Percentiles rank a stretch among this genome's conserved stretches.
phyloP scores from a whole-genome alignment of 1,284 basidiomycete species.

The Irpex rosettiformis region DNA sequence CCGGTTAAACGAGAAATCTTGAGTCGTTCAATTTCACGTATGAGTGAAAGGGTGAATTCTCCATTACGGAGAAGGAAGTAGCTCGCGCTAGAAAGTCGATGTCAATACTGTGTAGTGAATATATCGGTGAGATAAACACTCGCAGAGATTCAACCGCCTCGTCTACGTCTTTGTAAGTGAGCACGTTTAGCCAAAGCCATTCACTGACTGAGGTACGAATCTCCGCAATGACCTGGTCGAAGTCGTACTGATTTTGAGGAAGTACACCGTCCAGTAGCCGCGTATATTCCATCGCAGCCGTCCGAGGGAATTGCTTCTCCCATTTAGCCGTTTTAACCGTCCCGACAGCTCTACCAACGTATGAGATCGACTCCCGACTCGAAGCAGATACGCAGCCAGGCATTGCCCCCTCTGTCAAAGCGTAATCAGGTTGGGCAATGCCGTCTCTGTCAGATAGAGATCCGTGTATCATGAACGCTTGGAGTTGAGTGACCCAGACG shows the following conservation, averaged over 20 bases:
- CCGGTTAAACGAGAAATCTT: constrained; percentile 72
- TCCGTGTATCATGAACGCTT: constrained; percentile 77
- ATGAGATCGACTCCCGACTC: constrained; percentile 78
- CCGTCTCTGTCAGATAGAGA: constrained; percentile 56
- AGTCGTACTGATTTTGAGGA: constrained; percentile 72
- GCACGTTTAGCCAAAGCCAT: constrained; percentile 89
- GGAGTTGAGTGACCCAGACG: constrained; percentile 77
- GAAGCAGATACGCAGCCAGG: constrained; percentile 71
- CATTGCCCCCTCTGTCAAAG: constrained; percentile 58
- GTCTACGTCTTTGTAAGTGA: constrained; percentile 80
- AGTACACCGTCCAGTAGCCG: constrained; percentile 60
- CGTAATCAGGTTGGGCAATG: constrained; percentile 51
- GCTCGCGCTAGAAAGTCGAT: constrained; percentile 51
- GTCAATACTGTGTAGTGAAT: neutral
- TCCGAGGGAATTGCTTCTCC: constrained; percentile 71
- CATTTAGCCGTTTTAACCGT: constrained; percentile 80
- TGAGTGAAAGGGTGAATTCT: constrained; percentile 78
- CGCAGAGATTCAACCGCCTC: constrained; percentile 72
- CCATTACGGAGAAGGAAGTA: constrained; percentile 89
- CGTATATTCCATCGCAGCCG: constrained; percentile 61
- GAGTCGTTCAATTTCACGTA: constrained; percentile 78
- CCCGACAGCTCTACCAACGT: constrained; percentile 83
- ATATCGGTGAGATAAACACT: constrained; percentile 26
- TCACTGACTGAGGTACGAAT: constrained; percentile 76
- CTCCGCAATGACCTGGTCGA: constrained; percentile 68